phyloP scores from a whole-genome alignment of 768 basidiomycete species.

The Plicaturopsis crispa region DNA sequence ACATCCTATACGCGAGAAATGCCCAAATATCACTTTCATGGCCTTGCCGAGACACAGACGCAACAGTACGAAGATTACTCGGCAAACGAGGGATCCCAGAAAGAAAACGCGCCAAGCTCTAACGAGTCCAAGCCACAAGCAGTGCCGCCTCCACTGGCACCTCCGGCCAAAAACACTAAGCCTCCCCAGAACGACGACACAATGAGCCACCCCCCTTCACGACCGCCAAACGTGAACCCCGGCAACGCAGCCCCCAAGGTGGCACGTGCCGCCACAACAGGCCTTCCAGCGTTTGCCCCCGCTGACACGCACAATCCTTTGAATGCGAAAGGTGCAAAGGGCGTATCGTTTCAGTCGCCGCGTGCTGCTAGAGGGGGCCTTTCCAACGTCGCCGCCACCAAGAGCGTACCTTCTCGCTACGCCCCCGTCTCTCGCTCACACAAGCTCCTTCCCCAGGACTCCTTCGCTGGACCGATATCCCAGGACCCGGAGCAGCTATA shows the following conservation, averaged over 20 bases:
- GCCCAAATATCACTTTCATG: slow-evolving; percentile 51
- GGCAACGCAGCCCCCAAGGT: slow-evolving; percentile 18
- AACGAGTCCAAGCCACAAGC: slow-evolving; percentile 13
- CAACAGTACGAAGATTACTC: slow-evolving; percentile 32
- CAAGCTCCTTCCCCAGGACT: slow-evolving; percentile 46
- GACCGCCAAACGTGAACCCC: slow-evolving; percentile 18
- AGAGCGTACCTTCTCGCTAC: slow-evolving; percentile 8
- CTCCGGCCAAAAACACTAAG: slow-evolving; percentile 14
- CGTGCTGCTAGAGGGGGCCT: slow-evolving; percentile 11
- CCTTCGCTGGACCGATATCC: slow-evolving; percentile 48
- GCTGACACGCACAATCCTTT: slow-evolving; percentile 4
- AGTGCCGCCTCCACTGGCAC: slow-evolving; percentile 17
- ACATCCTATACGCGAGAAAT: too few species aligned
- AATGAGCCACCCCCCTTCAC: slow-evolving; percentile 16
- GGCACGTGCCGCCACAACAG: slow-evolving; percentile 21
- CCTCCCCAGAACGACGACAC: too few species aligned
- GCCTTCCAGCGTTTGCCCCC: slow-evolving; percentile 11
- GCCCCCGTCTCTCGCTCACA: slow-evolving; percentile 11
- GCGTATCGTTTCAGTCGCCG: slow-evolving; percentile 26
- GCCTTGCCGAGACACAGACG: slow-evolving; percentile 46
- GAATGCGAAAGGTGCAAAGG: slow-evolving; percentile 20
- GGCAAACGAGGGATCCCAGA: slow-evolving; percentile 37
- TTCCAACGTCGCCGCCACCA: slow-evolving; percentile 9
- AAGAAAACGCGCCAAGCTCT: slow-evolving; percentile 35
- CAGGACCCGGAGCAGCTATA: slow-evolving; percentile 39